Conservation (phyloP, 768 basidiomycete species). For the Rhizopogon roseolus region DNA sequence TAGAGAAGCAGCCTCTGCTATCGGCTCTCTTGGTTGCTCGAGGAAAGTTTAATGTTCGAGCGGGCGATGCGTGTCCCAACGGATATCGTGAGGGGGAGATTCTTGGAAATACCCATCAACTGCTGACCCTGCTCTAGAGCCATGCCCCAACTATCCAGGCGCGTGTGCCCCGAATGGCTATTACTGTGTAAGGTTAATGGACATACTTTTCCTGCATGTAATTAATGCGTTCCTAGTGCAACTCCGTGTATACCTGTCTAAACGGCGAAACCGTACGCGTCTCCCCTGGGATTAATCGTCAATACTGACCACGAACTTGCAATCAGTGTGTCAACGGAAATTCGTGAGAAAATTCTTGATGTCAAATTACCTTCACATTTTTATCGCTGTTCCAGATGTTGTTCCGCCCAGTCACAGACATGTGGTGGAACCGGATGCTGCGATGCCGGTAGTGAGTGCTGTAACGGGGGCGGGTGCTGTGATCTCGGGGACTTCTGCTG, state of each 20-base stretch:
- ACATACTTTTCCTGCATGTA: too few relatives aligned
- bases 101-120: not conserved
- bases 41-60: not conserved
- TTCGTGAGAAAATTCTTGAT: too few relatives aligned
- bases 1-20: not conserved
- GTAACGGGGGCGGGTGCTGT: too few relatives aligned
- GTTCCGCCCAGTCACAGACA: too few relatives aligned
- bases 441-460: too few relatives aligned
- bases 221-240: slow-evolving; percentile 10
- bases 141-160: slow-evolving; percentile 12
- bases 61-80: not conserved
- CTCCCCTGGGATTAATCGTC: too few relatives aligned
- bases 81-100: not conserved
- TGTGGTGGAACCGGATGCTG: too few relatives aligned
- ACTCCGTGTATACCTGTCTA: slow-evolving; percentile 3
- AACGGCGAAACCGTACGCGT: not conserved
- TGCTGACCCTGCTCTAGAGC: slow-evolving; percentile 3
- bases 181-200: slow-evolving; percentile 12
- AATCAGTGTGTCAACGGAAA: too few relatives aligned
- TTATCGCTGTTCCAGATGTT: too few relatives aligned
- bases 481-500: too few relatives aligned
- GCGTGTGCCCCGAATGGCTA: slow-evolving; percentile 13
- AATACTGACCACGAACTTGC: too few relatives aligned
- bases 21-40: not conserved
- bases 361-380: too few relatives aligned